phyloP scores from a whole-genome alignment of 2,329 filamentous ascomycete genomes.

The Clarireedia sp. region DNA sequence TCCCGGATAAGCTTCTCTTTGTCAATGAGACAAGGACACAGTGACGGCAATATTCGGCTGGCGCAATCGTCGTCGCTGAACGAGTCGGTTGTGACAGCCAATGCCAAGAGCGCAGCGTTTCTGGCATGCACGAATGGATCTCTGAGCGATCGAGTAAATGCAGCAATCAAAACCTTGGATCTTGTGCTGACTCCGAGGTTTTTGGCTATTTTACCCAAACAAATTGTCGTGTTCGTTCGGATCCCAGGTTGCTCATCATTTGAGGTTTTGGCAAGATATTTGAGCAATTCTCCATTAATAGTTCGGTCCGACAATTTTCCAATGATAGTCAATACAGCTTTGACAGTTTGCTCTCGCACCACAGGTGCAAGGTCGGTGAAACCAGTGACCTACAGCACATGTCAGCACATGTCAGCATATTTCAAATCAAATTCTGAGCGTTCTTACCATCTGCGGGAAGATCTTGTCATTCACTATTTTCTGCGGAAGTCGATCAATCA shows the following conservation, averaged over 20 bases:
- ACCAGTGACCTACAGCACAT: constrained; percentile 61
- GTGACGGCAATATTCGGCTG: constrained; percentile 68
- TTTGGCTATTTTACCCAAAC: constrained; percentile 89
- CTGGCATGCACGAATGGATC: constrained; percentile 94
- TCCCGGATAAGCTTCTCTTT: constrained; percentile 94
- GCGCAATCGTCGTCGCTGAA: constrained; percentile 91
- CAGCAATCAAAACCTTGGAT: constrained; percentile 84
- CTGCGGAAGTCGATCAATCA: constrained; percentile 84
- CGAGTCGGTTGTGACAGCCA: constrained; percentile 75
- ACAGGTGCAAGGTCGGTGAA: constrained; percentile 89
- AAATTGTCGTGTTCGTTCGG: constrained; percentile 96
- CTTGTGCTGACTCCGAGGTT: constrained; percentile 72
- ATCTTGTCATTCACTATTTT: constrained; percentile 94
- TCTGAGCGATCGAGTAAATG: constrained; percentile 79
- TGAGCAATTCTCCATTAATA: constrained; percentile 86
- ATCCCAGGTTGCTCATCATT: constrained; percentile 98
- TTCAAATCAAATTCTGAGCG: background rate
- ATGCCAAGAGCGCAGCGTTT: constrained; percentile 78
- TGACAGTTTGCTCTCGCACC: constrained; percentile 91
- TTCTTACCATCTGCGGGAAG: constrained; percentile 77
- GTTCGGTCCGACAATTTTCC: constrained; percentile 84
- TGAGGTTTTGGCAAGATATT: constrained; percentile 86
- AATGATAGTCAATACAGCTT: constrained; percentile 82
- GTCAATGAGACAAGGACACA: constrained; percentile 81
- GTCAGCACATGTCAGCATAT: constrained; percentile 15